These are phyloP conservation scores for Agaricus subrufescens DNA, from an alignment of 768 basidiomycete genomes.

Conservation along the genomic window DNA sequence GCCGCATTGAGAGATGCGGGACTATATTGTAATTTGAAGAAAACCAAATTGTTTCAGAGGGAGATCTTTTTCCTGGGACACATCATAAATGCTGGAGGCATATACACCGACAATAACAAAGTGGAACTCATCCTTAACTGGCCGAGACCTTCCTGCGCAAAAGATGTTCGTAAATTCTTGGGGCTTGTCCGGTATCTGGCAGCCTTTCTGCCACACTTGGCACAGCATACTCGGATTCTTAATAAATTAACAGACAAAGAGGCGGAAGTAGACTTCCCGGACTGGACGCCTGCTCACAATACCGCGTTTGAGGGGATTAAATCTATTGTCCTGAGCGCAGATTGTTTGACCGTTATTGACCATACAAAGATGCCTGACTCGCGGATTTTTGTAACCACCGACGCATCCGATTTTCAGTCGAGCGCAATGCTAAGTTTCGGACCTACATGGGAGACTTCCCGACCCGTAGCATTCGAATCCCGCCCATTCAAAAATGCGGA, in stretches of 20 bases:
- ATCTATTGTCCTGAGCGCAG: too few species aligned
- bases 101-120: slow-evolving; percentile 16
- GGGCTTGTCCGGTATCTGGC: slow-evolving; percentile 12
- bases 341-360: background rate
- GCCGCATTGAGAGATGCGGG: slow-evolving; percentile 6
- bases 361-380: slow-evolving; percentile 16
- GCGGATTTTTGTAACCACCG: slow-evolving; percentile 27
- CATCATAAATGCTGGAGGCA: slow-evolving; percentile 28
- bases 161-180: slow-evolving; percentile 8
- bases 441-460: too few species aligned
- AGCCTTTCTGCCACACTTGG: slow-evolving; percentile 6
- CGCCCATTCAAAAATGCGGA: too few species aligned
- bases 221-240: too few species aligned
- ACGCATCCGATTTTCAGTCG: slow-evolving; percentile 20
- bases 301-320: too few species aligned
- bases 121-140: slow-evolving; percentile 20
- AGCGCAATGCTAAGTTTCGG: slow-evolving; percentile 23
- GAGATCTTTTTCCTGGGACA: slow-evolving; percentile 28
- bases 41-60: slow-evolving; percentile 14
- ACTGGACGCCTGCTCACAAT: too few species aligned
- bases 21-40: background rate
- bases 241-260: too few species aligned
- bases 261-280: too few species aligned
- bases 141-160: slow-evolving; percentile 12
- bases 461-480: too few species aligned